Percentiles rank a stretch among this genome's conserved stretches.
phyloP scores from a whole-genome alignment of 2,329 filamentous ascomycete genomes.

The Aureobasidium sp. region DNA sequence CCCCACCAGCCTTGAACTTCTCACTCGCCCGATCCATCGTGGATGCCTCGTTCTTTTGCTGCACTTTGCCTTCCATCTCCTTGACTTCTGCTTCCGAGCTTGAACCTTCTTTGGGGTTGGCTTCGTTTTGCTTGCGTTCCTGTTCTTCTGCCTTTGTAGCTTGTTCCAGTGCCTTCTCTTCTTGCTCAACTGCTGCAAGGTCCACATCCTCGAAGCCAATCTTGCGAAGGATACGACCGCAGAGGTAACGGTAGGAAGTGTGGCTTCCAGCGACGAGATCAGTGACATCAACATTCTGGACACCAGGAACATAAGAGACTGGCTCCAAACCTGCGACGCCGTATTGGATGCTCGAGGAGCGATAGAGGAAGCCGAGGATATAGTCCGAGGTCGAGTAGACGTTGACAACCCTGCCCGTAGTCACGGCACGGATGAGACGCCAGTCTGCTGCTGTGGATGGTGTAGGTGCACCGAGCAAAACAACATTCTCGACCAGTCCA shows the following conservation, averaged over 20 bases:
- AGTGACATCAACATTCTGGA: slow-evolving; percentile 49
- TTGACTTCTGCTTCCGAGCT: slow-evolving; percentile 24
- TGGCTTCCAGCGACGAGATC: slow-evolving; percentile 41
- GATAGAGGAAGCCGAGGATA: slow-evolving; percentile 78
- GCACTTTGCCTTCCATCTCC: slow-evolving; percentile 32
- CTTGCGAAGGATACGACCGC: slow-evolving; percentile 41
- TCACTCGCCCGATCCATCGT: slow-evolving; percentile 35
- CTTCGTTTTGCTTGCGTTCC: slow-evolving; percentile 22
- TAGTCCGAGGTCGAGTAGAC: slow-evolving; percentile 83
- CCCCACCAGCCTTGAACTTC: slow-evolving; percentile 29
- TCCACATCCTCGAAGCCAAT: slow-evolving; percentile 47
- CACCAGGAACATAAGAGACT: slow-evolving; percentile 55
- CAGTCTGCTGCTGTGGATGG: slow-evolving; percentile 65
- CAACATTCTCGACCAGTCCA: slow-evolving; percentile 72
- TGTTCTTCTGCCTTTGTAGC: slow-evolving; percentile 32
- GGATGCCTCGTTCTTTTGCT: slow-evolving; percentile 37
- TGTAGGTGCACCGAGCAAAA: slow-evolving; percentile 72
- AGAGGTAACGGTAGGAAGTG: slow-evolving; percentile 41
- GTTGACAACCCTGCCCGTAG: slow-evolving; percentile 75
- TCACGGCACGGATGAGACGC: slow-evolving; percentile 67
- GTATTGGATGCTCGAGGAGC: slow-evolving; percentile 70
- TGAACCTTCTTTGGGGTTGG: slow-evolving; percentile 11
- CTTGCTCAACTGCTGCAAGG: slow-evolving; percentile 37
- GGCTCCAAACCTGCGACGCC: slow-evolving; percentile 77
- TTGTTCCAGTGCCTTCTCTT: slow-evolving; percentile 31